These are phyloP conservation scores for Madurella fahalii DNA, from an alignment of 2,329 filamentous ascomycete genomes.

Conservation along the genomic window DNA sequence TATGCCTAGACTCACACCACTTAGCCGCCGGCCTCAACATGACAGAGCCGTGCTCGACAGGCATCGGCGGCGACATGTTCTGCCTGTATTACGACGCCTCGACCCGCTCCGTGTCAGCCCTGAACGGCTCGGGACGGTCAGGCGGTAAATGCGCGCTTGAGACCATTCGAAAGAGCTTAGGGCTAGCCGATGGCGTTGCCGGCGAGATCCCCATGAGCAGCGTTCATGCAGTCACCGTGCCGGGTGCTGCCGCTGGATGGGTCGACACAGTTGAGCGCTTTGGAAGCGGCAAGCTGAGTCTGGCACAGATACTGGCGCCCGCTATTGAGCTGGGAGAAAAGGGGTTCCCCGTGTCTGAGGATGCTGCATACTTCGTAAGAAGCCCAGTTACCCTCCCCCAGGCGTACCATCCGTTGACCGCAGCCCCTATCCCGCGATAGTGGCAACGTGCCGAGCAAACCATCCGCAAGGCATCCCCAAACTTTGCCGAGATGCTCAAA, in stretches of 20 bases:
- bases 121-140: slow-evolving; percentile 92
- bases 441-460: slow-evolving; percentile 64
- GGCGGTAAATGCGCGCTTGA: slow-evolving; percentile 66
- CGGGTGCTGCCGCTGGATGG: slow-evolving; percentile 91
- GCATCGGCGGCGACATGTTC: slow-evolving; percentile 97
- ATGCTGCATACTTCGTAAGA: slow-evolving; percentile 64
- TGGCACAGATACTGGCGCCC: slow-evolving; percentile 75
- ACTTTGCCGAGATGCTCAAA: slow-evolving; percentile 84
- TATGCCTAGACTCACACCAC: neutral
- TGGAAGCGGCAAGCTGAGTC: slow-evolving; percentile 75
- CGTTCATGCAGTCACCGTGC: slow-evolving; percentile 79
- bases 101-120: slow-evolving; percentile 72
- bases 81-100: slow-evolving; percentile 86
- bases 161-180: slow-evolving; percentile 64
- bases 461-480: slow-evolving; percentile 73
- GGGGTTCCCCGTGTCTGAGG: slow-evolving; percentile 84
- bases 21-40: slow-evolving; percentile 85
- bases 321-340: slow-evolving; percentile 83
- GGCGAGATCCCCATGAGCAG: slow-evolving; percentile 68
- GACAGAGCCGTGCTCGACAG: slow-evolving; percentile 88
- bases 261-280: slow-evolving; percentile 83
- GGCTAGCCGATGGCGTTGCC: slow-evolving; percentile 52
- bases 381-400: neutral
- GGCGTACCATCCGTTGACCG: neutral
- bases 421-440: slow-evolving; percentile 39